Conservation (phyloP, 2,329 filamentous ascomycete genomes). For the Huntiella omanensis region DNA sequence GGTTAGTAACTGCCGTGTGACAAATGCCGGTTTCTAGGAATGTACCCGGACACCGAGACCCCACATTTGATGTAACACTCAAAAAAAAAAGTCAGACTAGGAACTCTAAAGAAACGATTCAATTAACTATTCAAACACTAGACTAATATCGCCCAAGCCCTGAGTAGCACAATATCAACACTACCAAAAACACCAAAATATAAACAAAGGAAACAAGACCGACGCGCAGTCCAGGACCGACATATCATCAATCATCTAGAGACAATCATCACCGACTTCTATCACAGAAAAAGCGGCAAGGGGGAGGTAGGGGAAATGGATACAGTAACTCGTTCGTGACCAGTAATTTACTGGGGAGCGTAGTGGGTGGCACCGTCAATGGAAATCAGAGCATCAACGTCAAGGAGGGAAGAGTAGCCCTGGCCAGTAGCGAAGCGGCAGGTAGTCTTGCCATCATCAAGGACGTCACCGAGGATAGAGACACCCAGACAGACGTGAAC, state of each 20-base stretch:
- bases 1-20: no score
- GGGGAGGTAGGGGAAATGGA: background rate
- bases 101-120: no score
- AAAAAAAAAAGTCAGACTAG: no score
- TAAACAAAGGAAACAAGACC: slow-evolving; percentile 1
- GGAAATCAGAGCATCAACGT: background rate
- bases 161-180: no score
- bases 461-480: slow-evolving; percentile 6
- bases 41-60: no score
- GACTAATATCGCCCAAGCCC: no score
- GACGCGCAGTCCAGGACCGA: background rate
- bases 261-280: slow-evolving; percentile 2
- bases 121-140: no score
- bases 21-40: no score
- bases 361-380: slow-evolving; percentile 2
- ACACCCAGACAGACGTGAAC: slow-evolving; percentile 11
- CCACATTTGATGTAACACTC: no score
- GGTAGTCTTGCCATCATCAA: slow-evolving; percentile 2
- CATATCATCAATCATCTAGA: slow-evolving; percentile 2
- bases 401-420: slow-evolving; percentile 1
- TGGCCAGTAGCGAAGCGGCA: slow-evolving; percentile 10
- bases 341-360: background rate
- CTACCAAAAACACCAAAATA: background rate
- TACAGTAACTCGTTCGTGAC: background rate
- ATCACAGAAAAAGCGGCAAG: background rate